phyloP scores from a whole-genome alignment of 2,329 filamentous ascomycete species.

The Arthrobotrys iridis region DNA sequence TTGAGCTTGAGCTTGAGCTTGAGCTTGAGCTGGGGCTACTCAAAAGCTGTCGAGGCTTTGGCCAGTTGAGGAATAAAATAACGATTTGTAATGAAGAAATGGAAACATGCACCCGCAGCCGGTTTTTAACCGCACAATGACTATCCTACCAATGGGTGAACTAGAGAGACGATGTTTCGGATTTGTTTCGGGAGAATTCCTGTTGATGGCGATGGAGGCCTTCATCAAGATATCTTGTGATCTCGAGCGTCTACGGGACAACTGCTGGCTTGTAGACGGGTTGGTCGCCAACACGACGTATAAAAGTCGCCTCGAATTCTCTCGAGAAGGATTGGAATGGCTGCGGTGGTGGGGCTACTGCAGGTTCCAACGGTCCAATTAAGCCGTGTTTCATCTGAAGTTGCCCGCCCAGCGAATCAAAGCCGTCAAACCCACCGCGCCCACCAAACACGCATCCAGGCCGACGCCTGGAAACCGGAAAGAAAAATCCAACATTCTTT shows the following conservation, averaged over 20 bases:
- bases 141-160: background rate
- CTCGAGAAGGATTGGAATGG: no score
- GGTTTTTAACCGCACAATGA: background rate
- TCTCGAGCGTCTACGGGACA: background rate
- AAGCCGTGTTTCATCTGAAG: constrained; percentile 7
- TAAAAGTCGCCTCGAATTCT: no score
- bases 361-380: constrained; percentile 13
- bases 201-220: background rate
- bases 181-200: background rate
- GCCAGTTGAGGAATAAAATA: constrained; percentile 14
- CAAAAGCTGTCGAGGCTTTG: background rate
- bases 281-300: background rate
- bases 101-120: constrained; percentile 13
- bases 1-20: background rate
- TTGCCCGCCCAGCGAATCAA: background rate
- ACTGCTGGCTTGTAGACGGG: constrained; percentile 5
- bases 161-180: background rate
- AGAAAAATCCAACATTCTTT: background rate
- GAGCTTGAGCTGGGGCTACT: background rate
- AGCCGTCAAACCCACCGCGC: background rate
- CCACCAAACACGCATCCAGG: background rate
- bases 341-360: background rate
- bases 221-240: background rate
- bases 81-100: constrained; percentile 23
- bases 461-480: background rate